These are phyloP conservation scores for Aspergillus sp. DNA, from an alignment of 2,329 filamentous ascomycete species.

Conservation along the genomic window DNA sequence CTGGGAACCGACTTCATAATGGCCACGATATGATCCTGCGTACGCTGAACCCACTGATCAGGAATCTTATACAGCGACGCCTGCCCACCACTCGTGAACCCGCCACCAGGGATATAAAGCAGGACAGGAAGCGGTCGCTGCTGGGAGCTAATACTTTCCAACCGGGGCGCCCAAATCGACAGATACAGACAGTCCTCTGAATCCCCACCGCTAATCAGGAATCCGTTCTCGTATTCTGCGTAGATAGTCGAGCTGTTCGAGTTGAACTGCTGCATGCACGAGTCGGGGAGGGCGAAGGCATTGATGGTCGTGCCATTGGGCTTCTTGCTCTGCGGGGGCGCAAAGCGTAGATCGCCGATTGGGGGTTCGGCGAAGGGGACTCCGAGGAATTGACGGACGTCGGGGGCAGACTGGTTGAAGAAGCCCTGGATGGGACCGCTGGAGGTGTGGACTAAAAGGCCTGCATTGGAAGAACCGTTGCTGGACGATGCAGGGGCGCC, in stretches of 20 bases:
- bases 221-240: conserved; percentile 12
- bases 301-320: background rate
- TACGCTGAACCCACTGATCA: conserved; percentile 28
- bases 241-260: background rate
- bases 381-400: conserved; percentile 15
- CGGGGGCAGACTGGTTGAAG: background rate
- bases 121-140: conserved; percentile 42
- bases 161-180: conserved; percentile 42
- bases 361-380: conserved; percentile 23
- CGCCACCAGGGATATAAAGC: conserved; percentile 52
- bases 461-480: no score
- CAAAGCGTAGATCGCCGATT: conserved; percentile 18
- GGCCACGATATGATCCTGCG: conserved; percentile 43
- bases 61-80: conserved; percentile 50
- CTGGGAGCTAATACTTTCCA: background rate
- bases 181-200: conserved; percentile 46
- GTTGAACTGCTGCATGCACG: conserved; percentile 8
- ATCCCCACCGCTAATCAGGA: conserved; percentile 21
- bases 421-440: background rate
- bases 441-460: background rate
- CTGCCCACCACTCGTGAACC: conserved; percentile 47
- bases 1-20: conserved; percentile 40
- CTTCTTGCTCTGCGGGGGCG: conserved; percentile 10
- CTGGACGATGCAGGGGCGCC: no score
- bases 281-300: background rate